These are phyloP conservation scores for Penicillium longicatenatum DNA, from an alignment of 495 filamentous ascomycete genomes.

Conservation along the genomic window DNA sequence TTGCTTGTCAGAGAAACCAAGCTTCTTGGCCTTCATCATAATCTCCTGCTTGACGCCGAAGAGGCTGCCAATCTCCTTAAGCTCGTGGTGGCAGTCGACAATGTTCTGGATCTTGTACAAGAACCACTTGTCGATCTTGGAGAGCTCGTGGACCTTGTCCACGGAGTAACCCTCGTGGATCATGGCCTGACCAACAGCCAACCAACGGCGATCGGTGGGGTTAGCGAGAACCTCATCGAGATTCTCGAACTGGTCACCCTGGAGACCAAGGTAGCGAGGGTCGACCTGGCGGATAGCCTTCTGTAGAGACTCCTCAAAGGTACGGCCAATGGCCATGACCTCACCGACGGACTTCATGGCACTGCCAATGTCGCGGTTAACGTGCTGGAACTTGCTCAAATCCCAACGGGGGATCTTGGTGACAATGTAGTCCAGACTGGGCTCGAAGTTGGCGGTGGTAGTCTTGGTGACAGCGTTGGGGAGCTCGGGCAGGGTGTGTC, in stretches of 20 bases:
- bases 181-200: conserved; percentile 97
- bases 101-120: conserved; percentile 97
- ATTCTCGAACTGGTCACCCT: conserved; percentile 91
- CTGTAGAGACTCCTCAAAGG: conserved; percentile 98
- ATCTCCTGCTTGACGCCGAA: conserved; percentile 85
- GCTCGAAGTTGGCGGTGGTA: conserved; percentile 98
- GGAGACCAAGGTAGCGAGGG: conserved; percentile 86
- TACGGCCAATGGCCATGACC: conserved; percentile 98
- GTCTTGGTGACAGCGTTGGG: conserved; percentile 98
- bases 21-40: conserved; percentile 88
- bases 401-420: conserved; percentile 99
- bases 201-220: conserved; percentile 92
- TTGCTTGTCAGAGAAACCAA: conserved; percentile 96
- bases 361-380: conserved; percentile 94
- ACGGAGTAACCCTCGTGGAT: conserved; percentile 93
- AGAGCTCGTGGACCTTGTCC: conserved; percentile 85
- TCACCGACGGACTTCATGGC: conserved; percentile 99
- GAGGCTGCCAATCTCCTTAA: conserved; percentile 85
- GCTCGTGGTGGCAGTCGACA: conserved; percentile 82
- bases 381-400: conserved; percentile 96
- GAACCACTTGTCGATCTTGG: conserved; percentile 99
- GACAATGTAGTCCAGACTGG: conserved; percentile 94
- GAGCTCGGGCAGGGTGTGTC: conserved; percentile 90
- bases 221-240: conserved; percentile 88
- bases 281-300: conserved; percentile 98